Percentiles rank a stretch among this genome's conserved stretches.
These are phyloP conservation scores for Cordyceps farinosa DNA, from an alignment of 2,329 filamentous ascomycete species.

Conservation along the genomic window DNA sequence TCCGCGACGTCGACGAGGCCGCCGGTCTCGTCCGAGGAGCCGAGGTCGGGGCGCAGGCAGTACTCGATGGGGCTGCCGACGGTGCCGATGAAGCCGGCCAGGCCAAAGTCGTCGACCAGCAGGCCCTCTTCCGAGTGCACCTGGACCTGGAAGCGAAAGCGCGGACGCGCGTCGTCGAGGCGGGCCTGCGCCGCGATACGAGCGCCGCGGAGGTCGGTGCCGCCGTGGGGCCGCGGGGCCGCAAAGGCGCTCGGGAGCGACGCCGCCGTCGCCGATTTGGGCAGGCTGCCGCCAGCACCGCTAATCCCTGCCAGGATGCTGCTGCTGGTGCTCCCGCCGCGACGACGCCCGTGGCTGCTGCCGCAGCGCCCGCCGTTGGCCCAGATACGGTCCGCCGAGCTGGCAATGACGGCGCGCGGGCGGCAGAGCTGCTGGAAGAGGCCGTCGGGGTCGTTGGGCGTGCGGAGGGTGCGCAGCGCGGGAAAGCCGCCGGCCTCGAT, in stretches of 20 bases:
- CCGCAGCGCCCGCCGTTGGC: constrained; percentile 16
- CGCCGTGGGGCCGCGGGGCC: constrained; percentile 30
- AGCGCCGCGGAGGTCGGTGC: constrained; percentile 47
- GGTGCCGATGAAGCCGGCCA: constrained; percentile 61
- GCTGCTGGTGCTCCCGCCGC: constrained; percentile 22
- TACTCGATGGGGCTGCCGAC: constrained; percentile 59
- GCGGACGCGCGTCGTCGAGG: constrained; percentile 53
- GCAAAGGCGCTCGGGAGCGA: constrained; percentile 26
- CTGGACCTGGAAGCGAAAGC: constrained; percentile 56
- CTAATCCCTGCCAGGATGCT: constrained; percentile 13
- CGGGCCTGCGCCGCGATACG: constrained; percentile 64
- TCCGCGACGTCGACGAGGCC: constrained; percentile 52
- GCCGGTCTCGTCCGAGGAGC: constrained; percentile 53
- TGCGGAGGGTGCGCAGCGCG: constrained; percentile 53
- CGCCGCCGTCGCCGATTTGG: constrained; percentile 36
- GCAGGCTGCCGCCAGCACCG: constrained; percentile 26
- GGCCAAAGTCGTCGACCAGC: constrained; percentile 48
- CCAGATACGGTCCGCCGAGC: constrained; percentile 46
- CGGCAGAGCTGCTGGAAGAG: constrained; percentile 66
- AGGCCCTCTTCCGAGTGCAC: constrained; percentile 52
- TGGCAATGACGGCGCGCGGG: constrained; percentile 53
- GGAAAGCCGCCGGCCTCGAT: constrained; percentile 63
- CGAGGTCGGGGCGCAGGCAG: constrained; percentile 53
- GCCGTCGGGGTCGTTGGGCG: constrained; percentile 67
- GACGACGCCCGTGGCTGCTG: constrained; percentile 23